Percentiles rank a stretch among this genome's conserved stretches.
These are phyloP conservation scores for Aureobasidium melanogenum DNA, from an alignment of 2,329 filamentous ascomycete genomes.

Conservation along the genomic window DNA sequence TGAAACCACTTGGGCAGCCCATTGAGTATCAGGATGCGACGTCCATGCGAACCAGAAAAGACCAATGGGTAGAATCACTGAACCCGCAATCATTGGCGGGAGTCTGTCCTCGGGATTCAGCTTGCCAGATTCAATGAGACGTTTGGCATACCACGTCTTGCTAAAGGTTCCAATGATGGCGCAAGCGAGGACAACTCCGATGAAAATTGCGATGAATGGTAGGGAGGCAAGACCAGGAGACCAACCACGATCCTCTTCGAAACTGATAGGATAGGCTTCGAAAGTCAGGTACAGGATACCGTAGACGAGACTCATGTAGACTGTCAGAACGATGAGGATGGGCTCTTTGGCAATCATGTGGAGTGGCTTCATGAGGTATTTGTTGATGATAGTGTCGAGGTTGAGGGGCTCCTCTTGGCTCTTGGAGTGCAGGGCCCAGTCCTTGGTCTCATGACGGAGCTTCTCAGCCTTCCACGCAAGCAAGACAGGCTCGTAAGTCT, in stretches of 20 bases:
- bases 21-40: background rate
- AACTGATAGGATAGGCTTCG: conserved; percentile 37
- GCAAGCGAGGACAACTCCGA: conserved; percentile 26
- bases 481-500: conserved; percentile 42
- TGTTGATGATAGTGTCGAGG: background rate
- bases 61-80: conserved; percentile 33
- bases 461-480: conserved; percentile 38
- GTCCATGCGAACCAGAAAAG: conserved; percentile 14
- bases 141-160: conserved; percentile 26
- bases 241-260: conserved; percentile 32
- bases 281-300: conserved; percentile 39
- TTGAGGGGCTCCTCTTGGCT: conserved; percentile 11
- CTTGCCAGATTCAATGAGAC: conserved; percentile 23
- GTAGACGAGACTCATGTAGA: conserved; percentile 26
- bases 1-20: conserved; percentile 10
- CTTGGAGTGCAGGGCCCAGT: conserved; percentile 39
- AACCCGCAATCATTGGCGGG: conserved; percentile 40
- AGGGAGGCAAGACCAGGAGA: conserved; percentile 30
- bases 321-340: conserved; percentile 15
- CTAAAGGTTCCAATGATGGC: conserved; percentile 24
- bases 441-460: conserved; percentile 38
- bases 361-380: conserved; percentile 15
- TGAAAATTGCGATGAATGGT: conserved; percentile 30
- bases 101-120: conserved; percentile 36
- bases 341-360: conserved; percentile 19